Evolutionary conservation across 495 filamentous ascomycete genomes (phyloP).

Genomic region (Aspergillus olivimuriae): DNA sequence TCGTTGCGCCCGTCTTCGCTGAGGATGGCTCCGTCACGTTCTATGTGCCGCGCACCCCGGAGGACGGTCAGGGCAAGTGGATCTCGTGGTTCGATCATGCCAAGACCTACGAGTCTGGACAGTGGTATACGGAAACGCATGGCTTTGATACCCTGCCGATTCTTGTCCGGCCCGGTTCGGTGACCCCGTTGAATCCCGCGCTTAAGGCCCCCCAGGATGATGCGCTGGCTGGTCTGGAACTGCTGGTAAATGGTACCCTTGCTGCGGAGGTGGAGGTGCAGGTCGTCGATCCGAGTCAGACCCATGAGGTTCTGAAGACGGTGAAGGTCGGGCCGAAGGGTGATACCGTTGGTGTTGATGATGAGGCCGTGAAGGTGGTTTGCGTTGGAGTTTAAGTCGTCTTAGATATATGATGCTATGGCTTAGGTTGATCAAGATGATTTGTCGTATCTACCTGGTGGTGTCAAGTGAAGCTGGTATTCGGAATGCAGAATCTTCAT

Average conservation of each 20-base stretch:
- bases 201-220: slow-evolving; percentile 30
- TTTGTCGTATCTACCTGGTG: too few species aligned
- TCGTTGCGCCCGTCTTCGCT: slow-evolving; percentile 57
- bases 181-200: slow-evolving; percentile 27
- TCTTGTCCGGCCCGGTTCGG: slow-evolving; percentile 32
- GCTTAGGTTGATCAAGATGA: too few species aligned
- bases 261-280: slow-evolving; percentile 19
- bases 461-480: too few species aligned
- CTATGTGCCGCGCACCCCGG: slow-evolving; percentile 45
- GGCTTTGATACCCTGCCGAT: slow-evolving; percentile 37
- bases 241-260: slow-evolving; percentile 32
- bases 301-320: slow-evolving; percentile 25
- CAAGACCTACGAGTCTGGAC: slow-evolving; percentile 33
- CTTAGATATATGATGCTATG: too few species aligned
- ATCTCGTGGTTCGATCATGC: slow-evolving; percentile 37
- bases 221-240: slow-evolving; percentile 30
- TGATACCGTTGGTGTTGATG: slow-evolving; percentile 8
- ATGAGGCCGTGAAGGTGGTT: slow-evolving; percentile 11
- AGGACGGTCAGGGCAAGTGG: slow-evolving; percentile 45
- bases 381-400: slow-evolving; percentile 5
- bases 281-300: slow-evolving; percentile 28
- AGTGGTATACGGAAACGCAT: slow-evolving; percentile 40
- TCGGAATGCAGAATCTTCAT: too few species aligned
- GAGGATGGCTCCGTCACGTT: slow-evolving; percentile 54
- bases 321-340: slow-evolving; percentile 10